Evolutionary conservation across 176 grass and related monocot species (phyloP).

Genomic region (Triticum turgidum): DNA sequence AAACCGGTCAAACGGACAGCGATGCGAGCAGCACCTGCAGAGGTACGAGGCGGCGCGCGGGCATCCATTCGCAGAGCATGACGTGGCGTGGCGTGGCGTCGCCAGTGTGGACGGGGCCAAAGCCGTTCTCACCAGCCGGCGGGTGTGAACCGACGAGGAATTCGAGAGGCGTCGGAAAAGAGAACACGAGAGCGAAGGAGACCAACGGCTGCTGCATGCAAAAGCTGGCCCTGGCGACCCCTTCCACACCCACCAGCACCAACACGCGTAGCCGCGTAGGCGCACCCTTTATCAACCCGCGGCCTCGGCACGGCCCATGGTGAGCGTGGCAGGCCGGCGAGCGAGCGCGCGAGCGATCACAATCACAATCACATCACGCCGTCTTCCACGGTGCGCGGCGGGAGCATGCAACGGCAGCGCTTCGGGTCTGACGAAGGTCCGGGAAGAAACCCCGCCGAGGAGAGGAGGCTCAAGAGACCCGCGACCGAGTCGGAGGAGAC

Average conservation of each 20-base stretch:
- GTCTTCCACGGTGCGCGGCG: not conserved
- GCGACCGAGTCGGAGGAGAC: slow-evolving; percentile 16
- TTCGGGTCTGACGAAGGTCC: slow-evolving; percentile 34
- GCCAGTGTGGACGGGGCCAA: slow-evolving; percentile 30
- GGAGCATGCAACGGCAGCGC: slow-evolving; percentile 66
- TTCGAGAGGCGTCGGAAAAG: slow-evolving; percentile 11
- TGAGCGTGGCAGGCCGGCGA: not conserved
- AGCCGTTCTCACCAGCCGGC: slow-evolving; percentile 19
- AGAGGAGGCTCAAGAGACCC: slow-evolving; percentile 50
- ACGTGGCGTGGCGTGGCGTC: slow-evolving; percentile 9
- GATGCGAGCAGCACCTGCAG: not conserved
- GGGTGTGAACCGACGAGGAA: slow-evolving; percentile 32
- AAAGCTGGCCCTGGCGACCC: not conserved
- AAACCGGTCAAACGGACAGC: slow-evolving; percentile 30
- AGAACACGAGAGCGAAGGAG: not conserved
- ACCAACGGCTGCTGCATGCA: slow-evolving; percentile 11
- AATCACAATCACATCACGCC: not conserved
- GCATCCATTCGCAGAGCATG: not conserved
- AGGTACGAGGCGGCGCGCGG: not conserved
- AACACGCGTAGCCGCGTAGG: slow-evolving; percentile 6
- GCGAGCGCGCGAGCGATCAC: not conserved
- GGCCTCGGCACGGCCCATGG: slow-evolving; percentile 19
- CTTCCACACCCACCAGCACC: slow-evolving; percentile 40
- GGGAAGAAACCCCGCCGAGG: not conserved
- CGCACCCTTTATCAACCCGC: slow-evolving; percentile 36